These are phyloP conservation scores for Cocos nucifera DNA, from an alignment of 176 grass and related monocot genomes.

Conservation along the genomic window DNA sequence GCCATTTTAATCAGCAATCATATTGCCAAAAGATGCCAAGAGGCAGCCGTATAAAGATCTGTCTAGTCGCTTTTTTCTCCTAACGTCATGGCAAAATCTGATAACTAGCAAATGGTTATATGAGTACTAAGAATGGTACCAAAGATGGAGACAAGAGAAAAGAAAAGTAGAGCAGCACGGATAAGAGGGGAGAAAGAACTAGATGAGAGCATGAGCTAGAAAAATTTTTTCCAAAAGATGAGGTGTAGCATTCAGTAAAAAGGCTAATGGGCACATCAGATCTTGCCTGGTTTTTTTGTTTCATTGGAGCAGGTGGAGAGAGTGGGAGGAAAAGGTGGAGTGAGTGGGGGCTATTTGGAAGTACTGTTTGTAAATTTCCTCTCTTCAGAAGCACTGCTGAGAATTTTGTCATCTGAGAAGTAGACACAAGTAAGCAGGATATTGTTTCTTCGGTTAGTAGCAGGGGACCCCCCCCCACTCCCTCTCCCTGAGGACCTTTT, in stretches of 20 bases:
- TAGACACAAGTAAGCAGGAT: not conserved
- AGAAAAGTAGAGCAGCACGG: not conserved
- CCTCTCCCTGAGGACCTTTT: not conserved
- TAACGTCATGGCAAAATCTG: not conserved
- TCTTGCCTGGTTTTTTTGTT: too few relatives aligned
- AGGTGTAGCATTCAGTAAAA: too few relatives aligned
- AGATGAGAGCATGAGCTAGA: not conserved
- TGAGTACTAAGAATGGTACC: slow-evolving; percentile 5
- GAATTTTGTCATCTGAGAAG: slow-evolving; percentile 3
- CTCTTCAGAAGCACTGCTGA: not conserved
- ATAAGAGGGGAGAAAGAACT: not conserved
- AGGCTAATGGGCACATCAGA: too few relatives aligned
- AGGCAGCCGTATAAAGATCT: not conserved
- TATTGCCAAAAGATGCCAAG: not conserved
- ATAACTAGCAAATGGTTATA: not conserved
- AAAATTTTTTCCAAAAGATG: not conserved
- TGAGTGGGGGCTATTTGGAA: not conserved
- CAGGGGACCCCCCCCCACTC: not conserved
- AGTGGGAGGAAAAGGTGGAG: not conserved
- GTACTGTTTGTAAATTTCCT: not conserved
- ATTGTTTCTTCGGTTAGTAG: slow-evolving; percentile 6
- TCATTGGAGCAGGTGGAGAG: not conserved
- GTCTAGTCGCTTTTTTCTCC: not conserved
- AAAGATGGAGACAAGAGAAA: not conserved
- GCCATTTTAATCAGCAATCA: too few relatives aligned